Evolutionary conservation across 2,329 filamentous ascomycete genomes (phyloP), one percentile per base, ranked within the genome.

Genomic region (Penicillium sp.): DNA sequence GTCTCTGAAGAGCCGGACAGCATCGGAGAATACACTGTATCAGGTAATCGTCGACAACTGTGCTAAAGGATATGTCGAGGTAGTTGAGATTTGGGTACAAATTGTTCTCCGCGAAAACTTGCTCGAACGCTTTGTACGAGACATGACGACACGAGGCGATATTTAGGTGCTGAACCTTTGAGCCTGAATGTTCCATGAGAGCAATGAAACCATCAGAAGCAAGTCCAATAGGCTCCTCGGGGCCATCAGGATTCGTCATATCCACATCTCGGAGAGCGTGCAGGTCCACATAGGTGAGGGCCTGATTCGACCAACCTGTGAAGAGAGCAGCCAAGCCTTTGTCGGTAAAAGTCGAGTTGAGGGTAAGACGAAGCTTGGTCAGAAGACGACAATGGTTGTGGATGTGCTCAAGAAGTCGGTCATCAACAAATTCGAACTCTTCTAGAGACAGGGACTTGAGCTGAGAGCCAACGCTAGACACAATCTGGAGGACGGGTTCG

Each of bases 91-190:
- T 75, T 0, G 86, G 82, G 58, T 95, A 96, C 18, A 57, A 64
- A 37, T 78, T 80, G 19, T 76, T 77, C 8, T 72, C 69, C 45
- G 78, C 75, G 62, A 97, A 96, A 0, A 87, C 84, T 9, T 84
- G 78, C 54, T 88, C 82, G 51, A 95, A 90, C 0, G 88, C 83
- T 13, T 80, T 72, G 29, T 79, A 76, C 1, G 82, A 79, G 55
- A 97, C 91, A 66, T 95, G 87, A 3, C 92, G 85, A 64, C 89
- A 95, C 0, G 86, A 88, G 12, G 88, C 81, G n/a, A 96, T 75
- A 63, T 95, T 88, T 29, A 97, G 75, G 34, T 79, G 74, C 51
- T 78, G 77, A 2, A 97, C 70, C 10, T 72, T 75, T 1, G 72
- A 64, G 3, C 88, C 88, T 0, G 90, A 95, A 65, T 96, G 92